Evolutionary conservation across 768 basidiomycete genomes (phyloP), one percentile per base, ranked within the genome.

Genomic region (Mycena amicta): DNA sequence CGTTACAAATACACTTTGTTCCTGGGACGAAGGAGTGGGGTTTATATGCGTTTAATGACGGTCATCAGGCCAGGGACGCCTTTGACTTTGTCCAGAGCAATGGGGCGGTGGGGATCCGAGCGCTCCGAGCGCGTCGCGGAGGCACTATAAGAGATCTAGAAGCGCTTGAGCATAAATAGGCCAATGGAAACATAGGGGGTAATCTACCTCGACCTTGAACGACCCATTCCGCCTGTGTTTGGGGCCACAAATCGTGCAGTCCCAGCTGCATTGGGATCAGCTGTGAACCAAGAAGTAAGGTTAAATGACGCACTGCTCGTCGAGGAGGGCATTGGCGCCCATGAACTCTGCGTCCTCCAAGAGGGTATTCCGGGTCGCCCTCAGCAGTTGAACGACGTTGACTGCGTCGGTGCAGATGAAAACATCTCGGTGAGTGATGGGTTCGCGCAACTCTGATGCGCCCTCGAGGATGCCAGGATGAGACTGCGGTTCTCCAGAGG

Each of bases 21-120:
- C 12, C 6, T 5, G 6, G 6, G 20, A 22, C 41, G 41, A 43
- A 43, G 41, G 41, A 12, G 47, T 25, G 11, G 25, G 22, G 23
- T 13, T 20, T 13, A 49, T 6, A 50, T 75, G 49, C 85, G 77
- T 47, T 73, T 74, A 50, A 86, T 25, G 67, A 91, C 82, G 37
- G 87, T 90, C 90, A 92, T 92, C 28, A 90, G 78, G 8, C 90
- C 90, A 2, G 87, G 86, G 5, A 92, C 78, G 61, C 81, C 79
- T 62, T 74, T 80, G 50, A 81, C 84, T 57, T 81, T 78, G 57
- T 88, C 83, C 47, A 90, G 68, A 1, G 83, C 83, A 25, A 90
- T 82, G 1, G 88, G 88, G 25, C 75, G 77, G 64, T 80, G 80
- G 15, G 88, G 83, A 69, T 92, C 88, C 2, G 75, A 71, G 2